Conservation (phyloP, 768 basidiomycete genomes). For the Tylopilus cervinicoccineus region DNA sequence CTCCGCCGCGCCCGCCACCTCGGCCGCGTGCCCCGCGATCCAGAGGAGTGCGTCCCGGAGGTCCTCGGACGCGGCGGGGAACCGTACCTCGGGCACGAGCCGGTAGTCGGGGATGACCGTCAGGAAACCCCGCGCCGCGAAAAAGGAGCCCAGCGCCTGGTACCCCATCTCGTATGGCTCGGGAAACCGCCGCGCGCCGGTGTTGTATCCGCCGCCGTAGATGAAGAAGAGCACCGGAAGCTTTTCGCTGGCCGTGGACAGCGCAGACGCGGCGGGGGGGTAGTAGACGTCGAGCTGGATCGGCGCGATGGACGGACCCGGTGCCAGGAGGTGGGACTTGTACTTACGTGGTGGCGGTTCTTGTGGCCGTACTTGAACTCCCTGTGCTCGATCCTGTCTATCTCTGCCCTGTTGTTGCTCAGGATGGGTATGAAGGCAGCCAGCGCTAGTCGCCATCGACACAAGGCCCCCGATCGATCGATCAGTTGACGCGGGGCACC, state of each 20-base stretch:
- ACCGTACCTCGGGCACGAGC: conserved; percentile 53
- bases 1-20: conserved; percentile 13
- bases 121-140: conserved; percentile 53
- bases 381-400: conserved; percentile 44
- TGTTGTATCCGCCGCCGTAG: conserved; percentile 63
- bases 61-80: conserved; percentile 53
- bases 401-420: conserved; percentile 43
- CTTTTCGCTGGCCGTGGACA: conserved; percentile 22
- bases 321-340: neutral
- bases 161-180: conserved; percentile 50
- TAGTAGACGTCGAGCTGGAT: conserved; percentile 66
- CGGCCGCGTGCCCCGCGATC: conserved; percentile 37
- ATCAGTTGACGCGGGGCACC: neutral
- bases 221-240: conserved; percentile 57
- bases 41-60: conserved; percentile 57
- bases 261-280: conserved; percentile 33
- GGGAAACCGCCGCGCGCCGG: conserved; percentile 45
- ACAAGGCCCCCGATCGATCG: neutral
- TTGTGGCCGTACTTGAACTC: conserved; percentile 53
- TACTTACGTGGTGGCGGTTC: conserved; percentile 38
- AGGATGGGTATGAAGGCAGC: conserved; percentile 48
- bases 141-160: conserved; percentile 57
- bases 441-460: conserved; percentile 35
- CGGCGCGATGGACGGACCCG: neutral
- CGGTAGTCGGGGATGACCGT: conserved; percentile 70